Percentiles rank a stretch among this genome's conserved stretches.
Evolutionary conservation across 768 basidiomycete genomes (phyloP).

Genomic region (Dacryopinax spathularia): DNA sequence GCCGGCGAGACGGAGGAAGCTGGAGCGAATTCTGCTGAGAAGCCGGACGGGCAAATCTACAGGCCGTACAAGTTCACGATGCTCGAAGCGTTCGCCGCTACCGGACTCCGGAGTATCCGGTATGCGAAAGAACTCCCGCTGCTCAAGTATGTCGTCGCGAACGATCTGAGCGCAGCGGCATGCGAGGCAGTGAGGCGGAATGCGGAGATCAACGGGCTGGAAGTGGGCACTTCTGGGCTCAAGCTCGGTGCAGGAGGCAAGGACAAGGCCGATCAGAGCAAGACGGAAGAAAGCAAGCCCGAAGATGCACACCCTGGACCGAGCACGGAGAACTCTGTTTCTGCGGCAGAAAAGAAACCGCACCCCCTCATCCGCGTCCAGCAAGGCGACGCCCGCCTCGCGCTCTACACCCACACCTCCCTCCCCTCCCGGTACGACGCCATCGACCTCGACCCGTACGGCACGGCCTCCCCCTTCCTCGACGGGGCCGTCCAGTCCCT

Average conservation of each 20-base stretch:
- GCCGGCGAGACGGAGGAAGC: not conserved
- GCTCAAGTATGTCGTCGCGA: conserved; percentile 85
- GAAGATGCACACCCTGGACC: no score
- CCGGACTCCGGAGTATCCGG: conserved; percentile 86
- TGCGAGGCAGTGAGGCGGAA: conserved; percentile 77
- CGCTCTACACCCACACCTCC: not conserved
- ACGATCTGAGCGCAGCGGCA: conserved; percentile 76
- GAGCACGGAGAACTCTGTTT: no score
- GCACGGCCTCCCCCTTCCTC: conserved; percentile 91
- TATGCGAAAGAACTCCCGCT: conserved; percentile 95
- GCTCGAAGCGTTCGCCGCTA: conserved; percentile 89
- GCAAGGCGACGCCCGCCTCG: not conserved
- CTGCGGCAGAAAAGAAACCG: no score
- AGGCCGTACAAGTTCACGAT: conserved; percentile 55
- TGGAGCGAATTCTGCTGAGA: not conserved
- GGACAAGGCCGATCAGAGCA: not conserved
- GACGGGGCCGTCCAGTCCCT: conserved; percentile 85
- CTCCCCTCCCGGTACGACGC: conserved; percentile 42
- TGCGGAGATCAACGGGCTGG: conserved; percentile 64
- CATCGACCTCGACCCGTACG: conserved; percentile 96
- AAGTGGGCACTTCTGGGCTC: not conserved
- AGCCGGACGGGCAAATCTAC: conserved; percentile 26
- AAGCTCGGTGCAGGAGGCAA: conserved; percentile 8
- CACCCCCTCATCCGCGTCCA: not conserved
- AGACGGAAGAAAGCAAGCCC: conserved; percentile 10